Base-by-base conservation (phyloP, 768 basidiomycete species). In the Suillus luteus region DNA sequence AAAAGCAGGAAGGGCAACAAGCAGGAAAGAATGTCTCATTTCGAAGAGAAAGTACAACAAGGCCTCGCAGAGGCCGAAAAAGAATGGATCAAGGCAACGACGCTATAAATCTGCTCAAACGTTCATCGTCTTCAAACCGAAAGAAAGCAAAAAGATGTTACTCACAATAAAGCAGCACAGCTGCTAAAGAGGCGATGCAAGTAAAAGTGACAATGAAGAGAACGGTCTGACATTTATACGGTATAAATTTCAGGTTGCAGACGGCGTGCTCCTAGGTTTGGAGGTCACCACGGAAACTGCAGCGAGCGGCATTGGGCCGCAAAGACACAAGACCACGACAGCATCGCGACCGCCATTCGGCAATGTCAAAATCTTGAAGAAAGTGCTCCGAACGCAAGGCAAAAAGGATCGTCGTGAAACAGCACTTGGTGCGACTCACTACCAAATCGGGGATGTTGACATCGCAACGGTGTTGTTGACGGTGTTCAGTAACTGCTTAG, bases 1-100 rank as follows among this genome's bases (percentile, higher is more conserved):
- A 65, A 77, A 69, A 58, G 80, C 64, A 54, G 82, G 71, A 55
- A 83, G 77, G 49, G 81, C 70, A 63, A 81, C 67, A 64, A 82
- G 63, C 17, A 80, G 72, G 61, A 72, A 72, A 48, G 80, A 76
- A 75, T 83, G 80, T 78, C 82, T 85, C 85, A 87, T 87, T 68
- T 69, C 78, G 71, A 70, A 70, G 61, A 69, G 69, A 74, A 66
- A 60, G 54, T 60, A 55, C 54, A 59, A 67, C 59, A 61, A 61
- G 49, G 78, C 81, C 82, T 85, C 79, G 66, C 82, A 69, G 81
- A 85, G 84, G 82, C 77, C 72, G 70, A 74, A 73, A 41, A 70
- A 70, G 73, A 79, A 78, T 68, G 77, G 31, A 75, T 75, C 70
- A 71, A 62, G 66, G 66, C 61, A 68, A 66, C 70, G 69, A 70